A percentile compares a stretch with the other conserved stretches of the same genome.
Conservation (phyloP, 2,329 filamentous ascomycete genomes). For the Lasiodiplodia sp. region DNA sequence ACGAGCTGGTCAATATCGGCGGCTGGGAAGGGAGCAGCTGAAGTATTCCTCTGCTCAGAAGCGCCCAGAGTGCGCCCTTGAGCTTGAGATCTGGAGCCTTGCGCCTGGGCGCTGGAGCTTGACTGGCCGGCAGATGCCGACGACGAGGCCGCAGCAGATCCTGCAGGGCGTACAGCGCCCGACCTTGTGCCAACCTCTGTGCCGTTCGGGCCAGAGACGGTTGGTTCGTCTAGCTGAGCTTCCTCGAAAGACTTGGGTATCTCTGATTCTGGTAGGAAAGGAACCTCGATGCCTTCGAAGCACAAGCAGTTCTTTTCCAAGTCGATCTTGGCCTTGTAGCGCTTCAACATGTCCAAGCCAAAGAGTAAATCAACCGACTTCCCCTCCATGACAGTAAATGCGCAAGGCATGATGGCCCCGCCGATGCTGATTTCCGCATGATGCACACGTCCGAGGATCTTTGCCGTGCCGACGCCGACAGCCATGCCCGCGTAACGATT, state of each 20-base stretch:
- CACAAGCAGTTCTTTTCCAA: constrained; percentile 82
- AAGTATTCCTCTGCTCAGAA: constrained; percentile 34
- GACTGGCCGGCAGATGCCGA: constrained; percentile 30
- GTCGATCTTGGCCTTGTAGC: constrained; percentile 93
- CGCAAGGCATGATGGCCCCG: constrained; percentile 84
- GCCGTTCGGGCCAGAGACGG: constrained; percentile 84
- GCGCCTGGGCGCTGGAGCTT: constrained; percentile 6
- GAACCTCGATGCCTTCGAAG: constrained; percentile 86
- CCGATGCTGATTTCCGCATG: constrained; percentile 95
- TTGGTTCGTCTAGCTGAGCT: constrained; percentile 78
- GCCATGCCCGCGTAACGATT: constrained; percentile 90
- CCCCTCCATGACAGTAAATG: constrained; percentile 99
- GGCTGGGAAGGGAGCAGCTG: constrained; percentile 55
- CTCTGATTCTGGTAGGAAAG: constrained; percentile 90
- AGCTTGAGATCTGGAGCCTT: constrained; percentile 37
- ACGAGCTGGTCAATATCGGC: constrained; percentile 78
- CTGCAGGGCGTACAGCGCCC: constrained; percentile 72
- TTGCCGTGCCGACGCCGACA: constrained; percentile 90
- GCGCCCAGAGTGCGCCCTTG: constrained; percentile 41
- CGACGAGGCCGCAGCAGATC: constrained; percentile 41
- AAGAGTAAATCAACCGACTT: constrained; percentile 94
- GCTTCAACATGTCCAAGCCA: constrained; percentile 95
- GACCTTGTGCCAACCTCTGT: constrained; percentile 85
- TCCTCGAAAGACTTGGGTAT: constrained; percentile 86
- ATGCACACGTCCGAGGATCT: constrained; percentile 93